Conservation (phyloP, 116 monocot species). For the Zostera marina region DNA sequence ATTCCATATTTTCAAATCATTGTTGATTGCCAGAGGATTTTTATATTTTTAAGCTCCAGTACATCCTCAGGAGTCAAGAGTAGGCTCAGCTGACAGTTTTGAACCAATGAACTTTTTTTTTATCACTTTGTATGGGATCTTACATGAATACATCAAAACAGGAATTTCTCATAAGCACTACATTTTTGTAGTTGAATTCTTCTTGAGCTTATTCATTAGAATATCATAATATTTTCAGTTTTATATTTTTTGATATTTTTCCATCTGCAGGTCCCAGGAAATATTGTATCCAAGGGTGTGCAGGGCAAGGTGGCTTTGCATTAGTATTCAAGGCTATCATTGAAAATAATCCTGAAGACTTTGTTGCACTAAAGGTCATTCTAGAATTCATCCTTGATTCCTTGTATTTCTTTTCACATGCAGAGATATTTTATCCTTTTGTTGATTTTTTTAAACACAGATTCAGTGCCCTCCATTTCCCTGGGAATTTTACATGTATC, state of each 20-base stretch:
- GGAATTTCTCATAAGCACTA: too few relatives aligned
- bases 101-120: too few relatives aligned
- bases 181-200: neutral
- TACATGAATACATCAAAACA: too few relatives aligned
- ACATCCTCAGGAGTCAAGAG: too few relatives aligned
- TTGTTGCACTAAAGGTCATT: constrained; percentile 72
- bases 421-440: neutral
- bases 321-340: constrained; percentile 65
- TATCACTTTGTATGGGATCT: too few relatives aligned
- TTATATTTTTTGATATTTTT: neutral
- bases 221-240: neutral
- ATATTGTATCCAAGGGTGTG: constrained; percentile 80
- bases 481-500: constrained; percentile 97
- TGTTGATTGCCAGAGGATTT: too few relatives aligned
- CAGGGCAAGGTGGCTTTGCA: constrained; percentile 73
- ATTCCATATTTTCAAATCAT: too few relatives aligned
- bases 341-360: constrained; percentile 57
- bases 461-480: constrained; percentile 74
- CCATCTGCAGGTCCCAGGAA: constrained; percentile 42
- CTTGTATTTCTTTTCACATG: neutral
- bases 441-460: constrained; percentile 22
- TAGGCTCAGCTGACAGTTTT: too few relatives aligned
- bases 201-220: neutral
- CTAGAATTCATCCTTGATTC: neutral
- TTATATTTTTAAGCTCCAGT: too few relatives aligned